Percentiles rank a stretch among this genome's conserved stretches.
phyloP scores from a whole-genome alignment of 202 grass and related monocot species.

The Dendrocalamus latiflorus region DNA sequence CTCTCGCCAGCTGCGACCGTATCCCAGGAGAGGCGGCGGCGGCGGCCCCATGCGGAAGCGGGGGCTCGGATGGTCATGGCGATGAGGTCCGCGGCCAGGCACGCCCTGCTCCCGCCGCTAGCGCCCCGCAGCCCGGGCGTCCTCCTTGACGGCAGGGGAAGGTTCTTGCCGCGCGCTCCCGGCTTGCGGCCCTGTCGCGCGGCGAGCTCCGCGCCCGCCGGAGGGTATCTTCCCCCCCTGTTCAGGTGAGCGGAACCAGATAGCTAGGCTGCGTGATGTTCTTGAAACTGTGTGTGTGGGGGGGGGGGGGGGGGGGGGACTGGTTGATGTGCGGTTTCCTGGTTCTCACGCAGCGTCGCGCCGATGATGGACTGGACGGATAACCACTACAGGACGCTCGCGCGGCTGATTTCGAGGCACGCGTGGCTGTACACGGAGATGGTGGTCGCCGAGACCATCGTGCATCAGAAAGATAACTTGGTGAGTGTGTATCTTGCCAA shows the following conservation, averaged over 20 bases:
- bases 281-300: neutral
- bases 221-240: constrained; percentile 47
- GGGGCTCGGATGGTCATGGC: neutral
- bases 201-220: neutral
- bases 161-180: neutral
- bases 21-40: neutral
- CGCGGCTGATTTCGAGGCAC: constrained; percentile 80
- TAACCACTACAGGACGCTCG: constrained; percentile 83
- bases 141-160: neutral
- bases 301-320: too few species aligned
- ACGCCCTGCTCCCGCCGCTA: constrained; percentile 2
- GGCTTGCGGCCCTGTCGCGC: neutral
- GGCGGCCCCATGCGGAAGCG: constrained; percentile 2
- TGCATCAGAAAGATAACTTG: constrained; percentile 86
- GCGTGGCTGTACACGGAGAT: constrained; percentile 97
- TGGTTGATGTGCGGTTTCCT: constrained; percentile 2
- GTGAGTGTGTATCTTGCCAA: too few species aligned
- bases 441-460: constrained; percentile 92
- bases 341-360: constrained; percentile 51
- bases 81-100: constrained; percentile 39
- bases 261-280: neutral
- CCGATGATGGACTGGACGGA: constrained; percentile 99
- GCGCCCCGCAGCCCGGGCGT: neutral
- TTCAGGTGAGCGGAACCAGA: constrained; percentile 55
- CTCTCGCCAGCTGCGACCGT: neutral